Evolutionary conservation across 441 rosid species (phyloP), one percentile per base, ranked within the genome.

Genomic region (Aquilaria agallochum): DNA sequence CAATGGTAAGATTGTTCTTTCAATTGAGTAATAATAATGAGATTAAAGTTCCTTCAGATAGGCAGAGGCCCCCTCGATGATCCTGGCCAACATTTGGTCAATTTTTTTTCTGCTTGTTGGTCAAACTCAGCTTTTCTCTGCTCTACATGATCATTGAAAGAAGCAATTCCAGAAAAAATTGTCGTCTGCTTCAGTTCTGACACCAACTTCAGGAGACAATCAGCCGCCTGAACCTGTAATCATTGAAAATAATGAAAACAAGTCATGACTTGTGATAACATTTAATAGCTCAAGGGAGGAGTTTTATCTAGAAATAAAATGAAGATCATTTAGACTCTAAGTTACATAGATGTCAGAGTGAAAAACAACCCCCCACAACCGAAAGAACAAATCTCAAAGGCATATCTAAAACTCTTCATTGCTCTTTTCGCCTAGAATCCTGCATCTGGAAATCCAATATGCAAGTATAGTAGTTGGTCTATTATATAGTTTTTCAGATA

Each of bases 31-130:
- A 70, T 85, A 87, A 68, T 84, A 89, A 66, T 85, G 92, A 63
- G 86, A 71, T 79, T 94, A 95, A 2, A 90, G 89, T 74, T 89
- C 90, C 80, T 87, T 89, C 42, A 94, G 94, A 71, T 95, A 83
- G 1, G 94, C 86, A 13, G 92, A 86, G 31, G 95, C 93, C 77
- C 80, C 90, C 64, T 91, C 95, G 0, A 85, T 92, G 31, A 86
- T 76, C 69, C 86, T 78, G 50, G 90, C 92, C 57, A 94, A 70
- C 73, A 78, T 71, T 32, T 73, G 73, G 50, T 87, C 90, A 20
- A 20, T 0, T 95, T 75, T 76, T 78, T 84, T 56, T 87, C 93
- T 0, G 85, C 90, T 57, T 74, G 84, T 58, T 77, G 83, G 48
- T 79, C 73, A 65, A 91, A 87, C 68, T 91, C 90, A 0, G 46